Evolutionary conservation across 345 rosid genomes (phyloP).

Genomic region (Zanthoxylum bungeanum): DNA sequence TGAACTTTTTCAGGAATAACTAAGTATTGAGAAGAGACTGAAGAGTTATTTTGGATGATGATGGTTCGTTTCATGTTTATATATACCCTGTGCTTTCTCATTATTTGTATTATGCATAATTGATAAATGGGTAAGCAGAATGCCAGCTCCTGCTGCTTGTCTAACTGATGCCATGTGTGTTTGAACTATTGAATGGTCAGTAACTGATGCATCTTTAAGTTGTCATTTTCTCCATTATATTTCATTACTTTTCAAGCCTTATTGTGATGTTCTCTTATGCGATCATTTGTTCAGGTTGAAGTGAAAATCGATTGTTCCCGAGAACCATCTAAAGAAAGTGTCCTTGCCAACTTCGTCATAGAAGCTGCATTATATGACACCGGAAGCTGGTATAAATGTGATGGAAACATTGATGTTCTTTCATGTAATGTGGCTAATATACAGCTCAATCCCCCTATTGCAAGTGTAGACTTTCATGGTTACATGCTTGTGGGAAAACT

Average conservation of each 20-base stretch:
- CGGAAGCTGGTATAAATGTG: constrained; percentile 52
- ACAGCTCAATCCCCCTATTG: constrained; percentile 38
- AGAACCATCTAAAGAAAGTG: constrained; percentile 47
- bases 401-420: constrained; percentile 39
- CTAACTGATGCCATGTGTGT: not conserved
- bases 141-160: not conserved
- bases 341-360: constrained; percentile 51
- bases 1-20: not conserved
- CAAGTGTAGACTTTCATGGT: constrained; percentile 62
- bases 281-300: constrained; percentile 64
- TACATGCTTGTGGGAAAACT: constrained; percentile 70
- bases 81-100: not conserved
- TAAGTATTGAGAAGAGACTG: not conserved
- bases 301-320: constrained; percentile 66
- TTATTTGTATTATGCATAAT: not conserved
- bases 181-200: not conserved
- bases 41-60: not conserved
- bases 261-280: constrained; percentile 1
- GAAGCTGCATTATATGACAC: constrained; percentile 82
- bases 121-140: not conserved
- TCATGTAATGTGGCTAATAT: constrained; percentile 66
- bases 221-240: constrained; percentile 5
- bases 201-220: constrained; percentile 2
- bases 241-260: not conserved
- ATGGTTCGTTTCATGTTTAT: not conserved